A percentile compares a stretch with the other conserved stretches of the same genome.
Evolutionary conservation across 2,329 filamentous ascomycete genomes (phyloP).

Genomic region (Phialophora verrucosa): DNA sequence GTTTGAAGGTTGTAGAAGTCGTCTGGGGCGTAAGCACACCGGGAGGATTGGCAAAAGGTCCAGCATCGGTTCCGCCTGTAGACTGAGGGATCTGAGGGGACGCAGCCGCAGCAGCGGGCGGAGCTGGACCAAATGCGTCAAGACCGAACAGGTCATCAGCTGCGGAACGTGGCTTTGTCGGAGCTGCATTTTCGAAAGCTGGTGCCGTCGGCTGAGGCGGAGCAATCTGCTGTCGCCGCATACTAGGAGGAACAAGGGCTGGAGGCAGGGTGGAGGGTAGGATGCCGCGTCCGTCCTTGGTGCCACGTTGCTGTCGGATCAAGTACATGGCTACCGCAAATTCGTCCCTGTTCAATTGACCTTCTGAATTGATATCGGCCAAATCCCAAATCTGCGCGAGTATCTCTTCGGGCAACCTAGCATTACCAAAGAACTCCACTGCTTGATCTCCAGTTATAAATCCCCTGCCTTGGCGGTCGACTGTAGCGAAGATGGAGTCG

Average conservation of each 20-base stretch:
- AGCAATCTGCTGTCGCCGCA: slow-evolving; percentile 65
- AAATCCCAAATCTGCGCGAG: slow-evolving; percentile 97
- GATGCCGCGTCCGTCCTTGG: slow-evolving; percentile 63
- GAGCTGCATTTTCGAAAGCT: slow-evolving; percentile 51
- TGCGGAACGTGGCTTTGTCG: slow-evolving; percentile 72
- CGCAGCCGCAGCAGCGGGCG: slow-evolving; percentile 49
- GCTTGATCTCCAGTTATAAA: slow-evolving; percentile 93
- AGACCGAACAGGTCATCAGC: slow-evolving; percentile 93
- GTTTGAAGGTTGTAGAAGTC: slow-evolving; percentile 71
- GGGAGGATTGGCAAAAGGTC: slow-evolving; percentile 61
- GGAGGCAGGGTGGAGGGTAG: slow-evolving; percentile 79
- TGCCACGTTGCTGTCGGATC: slow-evolving; percentile 84
- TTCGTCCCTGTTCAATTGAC: slow-evolving; percentile 82
- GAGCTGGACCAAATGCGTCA: slow-evolving; percentile 69
- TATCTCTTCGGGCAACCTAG: slow-evolving; percentile 82
- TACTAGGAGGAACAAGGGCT: slow-evolving; percentile 82
- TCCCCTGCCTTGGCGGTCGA: slow-evolving; percentile 81
- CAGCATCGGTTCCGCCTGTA: slow-evolving; percentile 71
- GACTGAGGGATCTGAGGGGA: slow-evolving; percentile 64
- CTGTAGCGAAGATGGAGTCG: slow-evolving; percentile 79
- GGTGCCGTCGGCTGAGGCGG: slow-evolving; percentile 51
- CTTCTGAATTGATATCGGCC: slow-evolving; percentile 89
- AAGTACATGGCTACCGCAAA: slow-evolving; percentile 98
- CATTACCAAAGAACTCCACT: slow-evolving; percentile 91
- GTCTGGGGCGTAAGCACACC: slow-evolving; percentile 39